Percentiles rank a stretch among this genome's conserved stretches.
Evolutionary conservation across 2,329 filamentous ascomycete species (phyloP).

Genomic region (Emergomyces africanus): DNA sequence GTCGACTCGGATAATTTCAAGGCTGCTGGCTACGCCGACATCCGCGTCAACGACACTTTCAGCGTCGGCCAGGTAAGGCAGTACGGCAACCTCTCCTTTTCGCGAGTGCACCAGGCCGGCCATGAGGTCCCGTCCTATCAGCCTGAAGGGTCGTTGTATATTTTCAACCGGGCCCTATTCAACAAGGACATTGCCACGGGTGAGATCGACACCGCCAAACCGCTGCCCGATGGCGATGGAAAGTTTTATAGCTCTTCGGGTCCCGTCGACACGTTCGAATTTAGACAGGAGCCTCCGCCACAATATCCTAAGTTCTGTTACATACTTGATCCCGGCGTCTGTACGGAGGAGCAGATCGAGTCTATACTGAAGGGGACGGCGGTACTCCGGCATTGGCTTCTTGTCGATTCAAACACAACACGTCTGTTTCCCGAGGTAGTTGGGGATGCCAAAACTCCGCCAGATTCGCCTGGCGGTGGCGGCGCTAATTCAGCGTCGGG

Average conservation of each 20-base stretch:
- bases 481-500: not conserved
- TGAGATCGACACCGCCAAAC: conserved; percentile 22
- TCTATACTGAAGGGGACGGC: conserved; percentile 34
- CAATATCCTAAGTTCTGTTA: not conserved
- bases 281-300: not conserved
- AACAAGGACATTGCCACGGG: conserved; percentile 44
- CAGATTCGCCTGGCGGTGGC: not conserved
- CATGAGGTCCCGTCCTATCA: conserved; percentile 41
- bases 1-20: conserved; percentile 32
- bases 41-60: conserved; percentile 29
- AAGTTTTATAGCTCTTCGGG: conserved; percentile 6
- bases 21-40: conserved; percentile 37
- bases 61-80: conserved; percentile 37
- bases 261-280: not conserved
- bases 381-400: conserved; percentile 33
- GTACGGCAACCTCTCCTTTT: conserved; percentile 37
- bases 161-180: conserved; percentile 40
- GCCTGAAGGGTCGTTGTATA: conserved; percentile 40
- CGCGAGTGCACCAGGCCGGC: conserved; percentile 36
- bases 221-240: not conserved
- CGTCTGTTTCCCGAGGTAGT: not conserved
- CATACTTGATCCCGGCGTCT: conserved; percentile 17
- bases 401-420: conserved; percentile 19
- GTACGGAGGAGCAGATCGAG: conserved; percentile 32
- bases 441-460: not conserved